phyloP scores from a whole-genome alignment of 495 filamentous ascomycete genomes.

The Tetracladium marchalianum region DNA sequence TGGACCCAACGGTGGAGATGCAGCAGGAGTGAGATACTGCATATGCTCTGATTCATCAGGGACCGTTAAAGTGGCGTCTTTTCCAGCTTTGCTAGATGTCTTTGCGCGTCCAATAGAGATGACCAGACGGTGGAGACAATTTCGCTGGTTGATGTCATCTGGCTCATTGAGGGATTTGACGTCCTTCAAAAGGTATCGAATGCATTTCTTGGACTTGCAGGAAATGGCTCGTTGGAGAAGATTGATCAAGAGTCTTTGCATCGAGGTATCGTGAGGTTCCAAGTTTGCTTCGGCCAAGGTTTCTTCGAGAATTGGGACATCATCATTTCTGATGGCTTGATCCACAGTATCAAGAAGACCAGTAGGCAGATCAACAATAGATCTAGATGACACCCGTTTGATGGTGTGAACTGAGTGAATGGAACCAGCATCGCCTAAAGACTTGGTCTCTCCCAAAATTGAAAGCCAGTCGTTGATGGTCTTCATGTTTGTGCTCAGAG shows the following conservation, averaged over 20 bases:
- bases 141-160: constrained; percentile 87
- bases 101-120: constrained; percentile 81
- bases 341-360: constrained; percentile 64
- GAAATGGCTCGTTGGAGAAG: constrained; percentile 79
- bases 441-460: constrained; percentile 60
- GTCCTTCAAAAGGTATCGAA: constrained; percentile 55
- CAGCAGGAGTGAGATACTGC: constrained; percentile 70
- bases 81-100: constrained; percentile 36
- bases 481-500: constrained; percentile 54
- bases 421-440: constrained; percentile 59
- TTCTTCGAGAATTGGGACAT: constrained; percentile 48
- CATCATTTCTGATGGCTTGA: constrained; percentile 65
- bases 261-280: constrained; percentile 37
- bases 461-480: constrained; percentile 89
- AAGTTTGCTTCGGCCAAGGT: constrained; percentile 48
- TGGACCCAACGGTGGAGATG: constrained; percentile 52
- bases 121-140: constrained; percentile 84
- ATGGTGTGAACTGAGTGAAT: constrained; percentile 61
- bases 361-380: constrained; percentile 57
- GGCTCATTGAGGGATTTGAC: constrained; percentile 69
- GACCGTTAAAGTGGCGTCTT: constrained; percentile 31
- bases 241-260: constrained; percentile 58
- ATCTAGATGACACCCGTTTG: constrained; percentile 57
- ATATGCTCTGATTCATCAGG: constrained; percentile 35
- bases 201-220: constrained; percentile 54